These are phyloP conservation scores for Aspergillus spinulosporus DNA, from an alignment of 2,329 filamentous ascomycete species.

Conservation along the genomic window DNA sequence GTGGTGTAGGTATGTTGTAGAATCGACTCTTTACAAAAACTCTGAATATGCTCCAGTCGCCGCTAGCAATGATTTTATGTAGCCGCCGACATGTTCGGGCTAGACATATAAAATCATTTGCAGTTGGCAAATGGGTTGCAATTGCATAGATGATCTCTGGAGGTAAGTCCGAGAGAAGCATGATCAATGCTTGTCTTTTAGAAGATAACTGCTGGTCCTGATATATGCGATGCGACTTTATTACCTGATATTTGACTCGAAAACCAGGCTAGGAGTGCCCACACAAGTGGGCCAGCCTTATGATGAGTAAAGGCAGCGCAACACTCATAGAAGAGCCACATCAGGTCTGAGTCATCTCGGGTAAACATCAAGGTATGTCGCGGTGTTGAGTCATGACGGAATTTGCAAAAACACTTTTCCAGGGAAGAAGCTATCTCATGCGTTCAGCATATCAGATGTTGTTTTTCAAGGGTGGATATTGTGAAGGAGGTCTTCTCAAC, in stretches of 20 bases:
- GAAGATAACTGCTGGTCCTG: not conserved
- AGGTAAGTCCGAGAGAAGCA: slow-evolving; percentile 41
- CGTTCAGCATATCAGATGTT: not conserved
- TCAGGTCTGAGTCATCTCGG: not conserved
- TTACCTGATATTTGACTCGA: no score
- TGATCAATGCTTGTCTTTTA: slow-evolving; percentile 12
- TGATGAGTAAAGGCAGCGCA: not conserved
- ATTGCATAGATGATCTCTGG: slow-evolving; percentile 48
- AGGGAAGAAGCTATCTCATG: not conserved
- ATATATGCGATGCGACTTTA: not conserved
- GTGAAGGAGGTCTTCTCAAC: no score
- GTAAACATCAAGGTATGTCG: slow-evolving; percentile 3
- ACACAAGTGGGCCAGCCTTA: not conserved
- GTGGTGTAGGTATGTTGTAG: slow-evolving; percentile 45
- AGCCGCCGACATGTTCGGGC: slow-evolving; percentile 49
- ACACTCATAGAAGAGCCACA: not conserved
- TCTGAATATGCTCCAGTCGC: slow-evolving; percentile 50
- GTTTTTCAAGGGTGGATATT: not conserved
- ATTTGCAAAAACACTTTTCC: slow-evolving; percentile 3
- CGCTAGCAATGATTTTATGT: slow-evolving; percentile 46
- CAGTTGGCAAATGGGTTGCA: slow-evolving; percentile 46
- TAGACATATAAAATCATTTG: slow-evolving; percentile 47
- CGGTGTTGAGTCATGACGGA: slow-evolving; percentile 15
- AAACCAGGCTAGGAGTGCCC: no score
- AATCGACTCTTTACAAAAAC: slow-evolving; percentile 52